Conservation (phyloP, 1,139 yeast genomes). For the Magnusiomyces suaveolens region DNA sequence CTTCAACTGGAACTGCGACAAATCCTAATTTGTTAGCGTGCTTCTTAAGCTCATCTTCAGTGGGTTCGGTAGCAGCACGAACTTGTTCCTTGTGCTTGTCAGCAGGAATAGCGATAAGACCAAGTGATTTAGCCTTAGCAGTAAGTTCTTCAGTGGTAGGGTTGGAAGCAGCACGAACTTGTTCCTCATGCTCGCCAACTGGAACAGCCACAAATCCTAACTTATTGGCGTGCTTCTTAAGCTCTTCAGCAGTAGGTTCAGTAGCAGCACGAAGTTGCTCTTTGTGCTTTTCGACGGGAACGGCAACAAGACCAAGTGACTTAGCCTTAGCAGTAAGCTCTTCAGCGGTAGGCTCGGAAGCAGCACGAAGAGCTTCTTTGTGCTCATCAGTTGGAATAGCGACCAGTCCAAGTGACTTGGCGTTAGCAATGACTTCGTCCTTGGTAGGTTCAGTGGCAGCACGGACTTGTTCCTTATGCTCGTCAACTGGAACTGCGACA, state of each 20-base stretch:
- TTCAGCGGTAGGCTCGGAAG: conserved; percentile 18
- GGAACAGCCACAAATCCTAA: conserved; percentile 7
- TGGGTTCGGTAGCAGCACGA: conserved; percentile 10
- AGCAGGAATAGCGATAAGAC: conserved; percentile 18
- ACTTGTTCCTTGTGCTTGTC: conserved; percentile 22
- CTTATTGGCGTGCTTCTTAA: conserved; percentile 9
- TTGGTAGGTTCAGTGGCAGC: too few species aligned
- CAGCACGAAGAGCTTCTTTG: conserved; percentile 12
- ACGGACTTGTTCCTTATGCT: too few species aligned
- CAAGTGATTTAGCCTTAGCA: conserved; percentile 28
- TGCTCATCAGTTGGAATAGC: conserved; percentile 20
- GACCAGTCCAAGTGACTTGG: too few species aligned
- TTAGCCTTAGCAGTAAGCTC: conserved; percentile 18
- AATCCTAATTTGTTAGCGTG: conserved; percentile 25
- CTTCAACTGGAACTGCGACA: conserved; percentile 22
- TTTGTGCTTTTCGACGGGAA: conserved; percentile 22
- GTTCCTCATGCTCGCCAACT: conserved; percentile 10
- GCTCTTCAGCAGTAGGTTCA: conserved; percentile 12
- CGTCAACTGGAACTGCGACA: too few species aligned
- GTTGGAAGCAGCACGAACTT: conserved; percentile 10
- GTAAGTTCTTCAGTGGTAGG: conserved; percentile 15
- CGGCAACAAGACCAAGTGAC: conserved; percentile 20
- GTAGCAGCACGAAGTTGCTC: conserved; percentile 10
- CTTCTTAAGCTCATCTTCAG: conserved; percentile 15
- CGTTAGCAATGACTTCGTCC: too few species aligned